phyloP scores from a whole-genome alignment of 495 filamentous ascomycete species.

The Tuber microsphaerosporum region DNA sequence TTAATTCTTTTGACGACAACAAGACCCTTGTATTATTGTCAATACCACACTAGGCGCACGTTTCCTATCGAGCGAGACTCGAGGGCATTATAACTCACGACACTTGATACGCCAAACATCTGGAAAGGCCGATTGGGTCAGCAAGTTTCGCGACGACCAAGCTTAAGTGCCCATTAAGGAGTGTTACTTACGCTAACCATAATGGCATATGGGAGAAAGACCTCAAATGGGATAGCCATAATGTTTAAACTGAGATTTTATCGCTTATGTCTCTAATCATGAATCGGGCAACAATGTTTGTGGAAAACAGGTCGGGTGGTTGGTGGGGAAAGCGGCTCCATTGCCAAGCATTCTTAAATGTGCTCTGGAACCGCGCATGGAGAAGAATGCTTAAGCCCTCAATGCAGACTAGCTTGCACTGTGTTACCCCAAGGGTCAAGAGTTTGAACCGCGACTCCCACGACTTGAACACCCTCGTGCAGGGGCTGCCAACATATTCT shows the following conservation, averaged over 20 bases:
- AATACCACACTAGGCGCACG: neutral
- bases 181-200: slow-evolving; percentile 64
- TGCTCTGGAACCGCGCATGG: neutral
- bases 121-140: slow-evolving; percentile 45
- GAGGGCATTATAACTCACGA: slow-evolving; percentile 34
- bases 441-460: slow-evolving; percentile 31
- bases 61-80: neutral
- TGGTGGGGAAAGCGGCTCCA: slow-evolving; percentile 10
- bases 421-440: slow-evolving; percentile 26
- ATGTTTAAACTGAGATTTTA: slow-evolving; percentile 37
- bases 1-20: slow-evolving; percentile 55
- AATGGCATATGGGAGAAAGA: slow-evolving; percentile 88
- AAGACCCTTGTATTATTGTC: slow-evolving; percentile 13
- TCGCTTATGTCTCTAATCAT: neutral
- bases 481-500: slow-evolving; percentile 36
- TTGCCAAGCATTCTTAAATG: slow-evolving; percentile 23
- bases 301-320: neutral
- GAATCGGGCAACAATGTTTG: neutral
- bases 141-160: slow-evolving; percentile 18
- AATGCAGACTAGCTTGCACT: slow-evolving; percentile 31
- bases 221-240: slow-evolving; percentile 96
- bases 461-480: slow-evolving; percentile 36
- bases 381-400: slow-evolving; percentile 2
- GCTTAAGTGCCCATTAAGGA: slow-evolving; percentile 23
- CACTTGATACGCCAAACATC: slow-evolving; percentile 87